A percentile compares a stretch with the other conserved stretches of the same genome.
Conservation (phyloP, 257 asterid species). For the Gentiana straminea region DNA sequence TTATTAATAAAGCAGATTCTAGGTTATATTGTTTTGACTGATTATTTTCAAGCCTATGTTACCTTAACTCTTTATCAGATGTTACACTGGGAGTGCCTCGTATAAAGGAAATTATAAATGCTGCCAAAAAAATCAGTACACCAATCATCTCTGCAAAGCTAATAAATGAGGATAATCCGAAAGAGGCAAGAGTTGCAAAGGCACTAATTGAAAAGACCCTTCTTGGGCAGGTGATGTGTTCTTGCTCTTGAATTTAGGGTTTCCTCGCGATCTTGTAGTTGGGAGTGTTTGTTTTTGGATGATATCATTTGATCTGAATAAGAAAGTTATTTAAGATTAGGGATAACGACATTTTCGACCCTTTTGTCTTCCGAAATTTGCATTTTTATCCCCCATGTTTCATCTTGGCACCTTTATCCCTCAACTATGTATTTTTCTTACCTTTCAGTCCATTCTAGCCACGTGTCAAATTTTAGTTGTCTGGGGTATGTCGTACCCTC, state of each 20-base stretch:
- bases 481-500: too few relatives aligned
- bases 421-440: too few relatives aligned
- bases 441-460: too few relatives aligned
- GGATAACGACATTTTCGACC: too few relatives aligned
- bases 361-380: too few relatives aligned
- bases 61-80: conserved; percentile 52
- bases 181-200: conserved; percentile 52
- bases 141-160: conserved; percentile 74
- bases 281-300: not conserved
- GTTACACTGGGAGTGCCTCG: conserved; percentile 99
- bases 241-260: too few relatives aligned
- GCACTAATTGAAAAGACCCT: conserved; percentile 80
- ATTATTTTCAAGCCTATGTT: conserved; percentile 12
- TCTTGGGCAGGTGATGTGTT: conserved; percentile 59
- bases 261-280: not conserved
- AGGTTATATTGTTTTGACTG: conserved; percentile 13
- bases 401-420: too few relatives aligned
- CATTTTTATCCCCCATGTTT: too few relatives aligned
- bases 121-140: conserved; percentile 70
- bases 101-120: conserved; percentile 79
- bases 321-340: too few relatives aligned
- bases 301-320: too few relatives aligned
- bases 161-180: conserved; percentile 27
- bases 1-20: conserved; percentile 1
- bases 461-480: too few relatives aligned